Conservation (phyloP, 1,139 yeast genomes). For the Scheffersomyces illinoinensis region DNA sequence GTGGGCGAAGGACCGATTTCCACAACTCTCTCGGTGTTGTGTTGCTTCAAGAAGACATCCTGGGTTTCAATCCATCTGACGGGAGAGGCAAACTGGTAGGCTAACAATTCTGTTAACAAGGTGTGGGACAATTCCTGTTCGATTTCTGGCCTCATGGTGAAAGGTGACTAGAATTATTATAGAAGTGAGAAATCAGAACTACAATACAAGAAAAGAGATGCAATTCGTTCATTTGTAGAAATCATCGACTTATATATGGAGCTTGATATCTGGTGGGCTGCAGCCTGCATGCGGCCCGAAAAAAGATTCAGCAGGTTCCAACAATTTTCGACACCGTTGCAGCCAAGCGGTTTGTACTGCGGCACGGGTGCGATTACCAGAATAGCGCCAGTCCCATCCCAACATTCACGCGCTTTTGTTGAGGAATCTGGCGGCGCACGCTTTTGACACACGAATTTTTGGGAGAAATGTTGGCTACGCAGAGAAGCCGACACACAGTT, state of each 20-base stretch:
- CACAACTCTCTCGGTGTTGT: conserved; percentile 94
- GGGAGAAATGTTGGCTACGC: background rate
- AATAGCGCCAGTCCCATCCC: background rate
- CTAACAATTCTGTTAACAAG: conserved; percentile 89
- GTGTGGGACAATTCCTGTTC: conserved; percentile 98
- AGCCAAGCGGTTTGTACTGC: background rate
- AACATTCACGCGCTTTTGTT: background rate
- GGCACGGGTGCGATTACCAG: background rate
- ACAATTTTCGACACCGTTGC: background rate
- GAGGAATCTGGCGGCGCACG: background rate
- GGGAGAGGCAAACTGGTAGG: conserved; percentile 98
- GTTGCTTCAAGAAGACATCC: conserved; percentile 92
- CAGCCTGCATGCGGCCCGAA: background rate
- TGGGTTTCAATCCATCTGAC: conserved; percentile 99
- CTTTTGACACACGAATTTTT: background rate
- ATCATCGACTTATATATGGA: background rate
- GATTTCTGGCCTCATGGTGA: conserved; percentile 87
- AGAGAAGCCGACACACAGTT: background rate
- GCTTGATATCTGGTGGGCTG: background rate
- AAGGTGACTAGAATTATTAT: background rate
- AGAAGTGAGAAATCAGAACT: background rate
- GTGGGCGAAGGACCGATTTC: conserved; percentile 99
- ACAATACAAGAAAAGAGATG: background rate
- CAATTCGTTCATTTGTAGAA: background rate
- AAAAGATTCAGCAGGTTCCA: background rate